phyloP scores from a whole-genome alignment of 2,329 filamentous ascomycete species.

The Claviceps monticola region DNA sequence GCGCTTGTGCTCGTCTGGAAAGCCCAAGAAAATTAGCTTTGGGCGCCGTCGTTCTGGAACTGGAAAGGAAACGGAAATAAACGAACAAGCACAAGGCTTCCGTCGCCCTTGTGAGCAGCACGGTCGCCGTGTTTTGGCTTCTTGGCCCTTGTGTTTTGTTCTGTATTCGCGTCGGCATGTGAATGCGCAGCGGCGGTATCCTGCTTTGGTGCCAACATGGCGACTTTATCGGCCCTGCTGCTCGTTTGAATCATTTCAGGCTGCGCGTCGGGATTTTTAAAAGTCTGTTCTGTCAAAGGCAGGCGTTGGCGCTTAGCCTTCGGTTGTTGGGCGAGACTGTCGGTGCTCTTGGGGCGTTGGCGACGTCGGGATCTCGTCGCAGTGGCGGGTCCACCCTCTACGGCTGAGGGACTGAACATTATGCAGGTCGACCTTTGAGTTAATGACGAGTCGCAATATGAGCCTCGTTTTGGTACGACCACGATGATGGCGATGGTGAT shows the following conservation, averaged over 20 bases:
- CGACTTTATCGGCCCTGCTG: constrained; percentile 36
- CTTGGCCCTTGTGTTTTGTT: constrained; percentile 47
- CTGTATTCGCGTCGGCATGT: constrained; percentile 28
- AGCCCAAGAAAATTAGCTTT: constrained; percentile 1
- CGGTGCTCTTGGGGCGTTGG: constrained; percentile 43
- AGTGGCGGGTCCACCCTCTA: constrained; percentile 38
- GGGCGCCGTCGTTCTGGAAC: not conserved
- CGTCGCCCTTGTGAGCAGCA: constrained; percentile 48
- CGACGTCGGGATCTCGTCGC: constrained; percentile 47
- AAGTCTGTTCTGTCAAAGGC: constrained; percentile 42
- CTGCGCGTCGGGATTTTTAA: constrained; percentile 34
- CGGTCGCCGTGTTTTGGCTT: constrained; percentile 50
- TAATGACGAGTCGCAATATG: constrained; percentile 1
- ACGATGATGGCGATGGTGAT: not conserved
- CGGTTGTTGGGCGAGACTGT: constrained; percentile 40
- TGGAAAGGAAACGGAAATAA: constrained; percentile 12
- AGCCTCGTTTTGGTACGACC: not conserved
- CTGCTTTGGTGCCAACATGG: constrained; percentile 27
- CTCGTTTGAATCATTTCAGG: constrained; percentile 39
- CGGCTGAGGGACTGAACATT: constrained; percentile 47
- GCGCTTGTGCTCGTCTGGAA: constrained; percentile 66
- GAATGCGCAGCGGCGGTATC: constrained; percentile 31
- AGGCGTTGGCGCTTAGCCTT: constrained; percentile 51
- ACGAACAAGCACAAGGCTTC: constrained; percentile 29
- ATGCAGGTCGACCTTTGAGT: constrained; percentile 8